Evolutionary conservation across 129 eudicot species (phyloP).

Genomic region (Heracleum sosnowskyi): DNA sequence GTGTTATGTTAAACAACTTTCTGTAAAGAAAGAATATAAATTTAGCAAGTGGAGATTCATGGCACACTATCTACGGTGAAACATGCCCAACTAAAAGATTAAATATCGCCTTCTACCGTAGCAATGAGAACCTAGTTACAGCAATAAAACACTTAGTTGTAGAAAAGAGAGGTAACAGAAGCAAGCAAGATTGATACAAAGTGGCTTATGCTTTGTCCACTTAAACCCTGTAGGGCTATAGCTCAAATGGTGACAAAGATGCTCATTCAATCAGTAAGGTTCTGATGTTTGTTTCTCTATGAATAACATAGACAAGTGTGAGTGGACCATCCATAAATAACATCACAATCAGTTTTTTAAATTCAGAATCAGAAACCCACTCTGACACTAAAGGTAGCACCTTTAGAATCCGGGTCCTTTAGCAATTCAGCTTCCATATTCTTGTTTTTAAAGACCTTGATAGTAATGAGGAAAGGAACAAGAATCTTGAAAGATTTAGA

Average conservation of each 20-base stretch:
- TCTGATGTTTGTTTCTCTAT: neutral
- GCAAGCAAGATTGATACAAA: constrained; percentile 4
- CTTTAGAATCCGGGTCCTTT: constrained; percentile 28
- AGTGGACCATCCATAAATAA: constrained; percentile 21
- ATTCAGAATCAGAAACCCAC: constrained; percentile 43
- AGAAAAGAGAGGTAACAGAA: constrained; percentile 1
- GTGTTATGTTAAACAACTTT: neutral
- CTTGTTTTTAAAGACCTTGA: constrained; percentile 7
- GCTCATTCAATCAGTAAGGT: constrained; percentile 22
- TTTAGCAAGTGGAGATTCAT: constrained; percentile 18
- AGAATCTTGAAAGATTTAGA: constrained; percentile 25
- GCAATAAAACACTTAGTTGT: constrained; percentile 13
- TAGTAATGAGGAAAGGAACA: constrained; percentile 14
- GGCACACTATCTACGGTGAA: constrained; percentile 30
- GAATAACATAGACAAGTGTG: constrained; percentile 4
- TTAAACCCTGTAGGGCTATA: constrained; percentile 1
- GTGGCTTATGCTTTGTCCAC: constrained; percentile 13
- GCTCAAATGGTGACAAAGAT: constrained; percentile 21
- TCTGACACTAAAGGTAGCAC: constrained; percentile 19
- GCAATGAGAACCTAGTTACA: neutral
- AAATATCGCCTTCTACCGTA: neutral
- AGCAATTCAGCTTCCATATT: constrained; percentile 20
- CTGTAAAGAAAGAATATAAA: constrained; percentile 4
- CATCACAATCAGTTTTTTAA: constrained; percentile 12
- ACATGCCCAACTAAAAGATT: constrained; percentile 8